phyloP scores from a whole-genome alignment of 2,329 filamentous ascomycete species.

The Monilinia polystroma region DNA sequence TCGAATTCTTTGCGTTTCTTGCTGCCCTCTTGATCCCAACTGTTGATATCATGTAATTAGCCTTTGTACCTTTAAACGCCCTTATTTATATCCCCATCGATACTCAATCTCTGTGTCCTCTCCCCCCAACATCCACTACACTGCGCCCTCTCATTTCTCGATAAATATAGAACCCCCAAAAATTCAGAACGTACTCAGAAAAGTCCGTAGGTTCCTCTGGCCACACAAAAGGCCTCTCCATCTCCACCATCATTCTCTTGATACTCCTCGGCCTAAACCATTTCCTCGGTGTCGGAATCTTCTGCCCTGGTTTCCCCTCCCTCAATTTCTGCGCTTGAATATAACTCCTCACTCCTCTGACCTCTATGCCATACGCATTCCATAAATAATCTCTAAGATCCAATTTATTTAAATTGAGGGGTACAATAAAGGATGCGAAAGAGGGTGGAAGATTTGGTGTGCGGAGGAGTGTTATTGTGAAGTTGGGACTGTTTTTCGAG shows the following conservation, averaged over 20 bases:
- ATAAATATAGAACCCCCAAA: slow-evolving; percentile 19
- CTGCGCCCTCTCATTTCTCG: background rate
- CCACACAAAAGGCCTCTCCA: slow-evolving; percentile 85
- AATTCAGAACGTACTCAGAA: slow-evolving; percentile 49
- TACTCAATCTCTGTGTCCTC: slow-evolving; percentile 24
- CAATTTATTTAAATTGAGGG: slow-evolving; percentile 91
- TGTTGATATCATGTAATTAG: slow-evolving; percentile 34
- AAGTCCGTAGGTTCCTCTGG: slow-evolving; percentile 66
- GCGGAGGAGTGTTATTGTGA: slow-evolving; percentile 76
- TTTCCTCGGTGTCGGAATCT: slow-evolving; percentile 48
- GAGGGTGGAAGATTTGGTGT: slow-evolving; percentile 70
- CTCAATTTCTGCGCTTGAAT: slow-evolving; percentile 68
- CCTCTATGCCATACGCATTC: slow-evolving; percentile 77
- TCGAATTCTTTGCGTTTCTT: slow-evolving; percentile 12
- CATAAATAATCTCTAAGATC: slow-evolving; percentile 94
- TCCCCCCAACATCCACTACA: background rate
- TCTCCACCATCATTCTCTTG: slow-evolving; percentile 95
- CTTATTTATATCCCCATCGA: background rate
- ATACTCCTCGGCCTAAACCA: slow-evolving; percentile 69
- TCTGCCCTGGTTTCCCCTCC: slow-evolving; percentile 47
- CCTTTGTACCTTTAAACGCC: background rate
- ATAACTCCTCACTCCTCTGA: slow-evolving; percentile 72
- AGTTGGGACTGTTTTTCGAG: slow-evolving; percentile 64
- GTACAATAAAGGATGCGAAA: slow-evolving; percentile 87
- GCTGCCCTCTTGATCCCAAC: slow-evolving; percentile 59